Evolutionary conservation across 768 basidiomycete genomes (phyloP).

Genomic region (Xerocomellus intermedius): DNA sequence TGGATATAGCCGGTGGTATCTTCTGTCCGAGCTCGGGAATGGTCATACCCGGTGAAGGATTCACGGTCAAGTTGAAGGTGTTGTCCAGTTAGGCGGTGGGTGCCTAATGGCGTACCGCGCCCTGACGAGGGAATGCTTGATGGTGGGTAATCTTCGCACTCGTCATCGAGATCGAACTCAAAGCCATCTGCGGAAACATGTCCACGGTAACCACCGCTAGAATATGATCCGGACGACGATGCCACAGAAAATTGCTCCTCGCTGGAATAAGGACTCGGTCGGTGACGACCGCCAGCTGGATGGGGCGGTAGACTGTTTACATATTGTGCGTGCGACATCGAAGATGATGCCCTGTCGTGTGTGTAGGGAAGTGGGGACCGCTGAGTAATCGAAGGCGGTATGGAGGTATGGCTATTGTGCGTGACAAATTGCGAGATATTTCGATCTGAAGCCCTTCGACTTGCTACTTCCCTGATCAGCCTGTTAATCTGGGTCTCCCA

Average conservation of each 20-base stretch:
- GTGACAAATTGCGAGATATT: conserved; percentile 50
- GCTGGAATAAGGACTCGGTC: conserved; percentile 37
- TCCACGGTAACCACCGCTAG: conserved; percentile 17
- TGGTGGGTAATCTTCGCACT: conserved; percentile 72
- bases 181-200: conserved; percentile 68
- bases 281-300: conserved; percentile 36
- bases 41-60: conserved; percentile 43
- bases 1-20: conserved; percentile 62
- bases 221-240: conserved; percentile 32
- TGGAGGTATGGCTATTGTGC: conserved; percentile 41
- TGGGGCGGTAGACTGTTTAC: conserved; percentile 32
- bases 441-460: conserved; percentile 66
- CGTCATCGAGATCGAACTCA: conserved; percentile 71
- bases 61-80: conserved; percentile 61
- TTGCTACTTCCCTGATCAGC: conserved; percentile 76
- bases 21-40: conserved; percentile 69
- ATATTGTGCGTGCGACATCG: conserved; percentile 30
- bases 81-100: conserved; percentile 56
- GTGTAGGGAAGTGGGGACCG: conserved; percentile 36
- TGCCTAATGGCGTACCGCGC: conserved; percentile 69
- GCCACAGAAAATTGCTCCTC: conserved; percentile 38
- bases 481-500: conserved; percentile 92
- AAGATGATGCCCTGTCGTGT: conserved; percentile 38
- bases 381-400: conserved; percentile 36
- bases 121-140: conserved; percentile 52